phyloP scores from a whole-genome alignment of 306 rosid species.

The Mucuna pruriens region DNA sequence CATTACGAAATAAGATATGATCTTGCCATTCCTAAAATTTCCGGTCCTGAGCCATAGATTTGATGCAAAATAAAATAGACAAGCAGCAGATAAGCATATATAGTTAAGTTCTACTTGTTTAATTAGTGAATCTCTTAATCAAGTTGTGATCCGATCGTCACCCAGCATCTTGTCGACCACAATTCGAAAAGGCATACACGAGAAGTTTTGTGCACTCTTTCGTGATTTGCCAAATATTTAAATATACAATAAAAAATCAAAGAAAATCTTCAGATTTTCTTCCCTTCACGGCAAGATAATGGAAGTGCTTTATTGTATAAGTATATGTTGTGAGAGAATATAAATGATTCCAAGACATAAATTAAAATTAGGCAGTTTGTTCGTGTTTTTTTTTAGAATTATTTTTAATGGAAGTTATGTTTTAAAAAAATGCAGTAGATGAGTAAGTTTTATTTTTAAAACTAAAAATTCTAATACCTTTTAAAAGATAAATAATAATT shows the following conservation, averaged over 20 bases:
- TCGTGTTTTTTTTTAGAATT: background rate
- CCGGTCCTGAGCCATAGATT: background rate
- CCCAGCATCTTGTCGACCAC: slow-evolving; percentile 30
- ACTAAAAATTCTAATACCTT: background rate
- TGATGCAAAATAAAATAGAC: slow-evolving; percentile 7
- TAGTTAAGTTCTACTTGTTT: slow-evolving; percentile 2
- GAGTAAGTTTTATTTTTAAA: background rate
- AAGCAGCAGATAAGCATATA: background rate
- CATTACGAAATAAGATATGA: background rate
- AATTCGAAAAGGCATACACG: background rate
- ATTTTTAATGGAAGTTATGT: background rate
- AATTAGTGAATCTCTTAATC: slow-evolving; percentile 33
- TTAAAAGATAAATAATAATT: background rate
- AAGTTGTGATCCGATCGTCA: slow-evolving; percentile 30
- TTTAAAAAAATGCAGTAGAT: background rate
- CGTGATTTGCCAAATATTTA: background rate
- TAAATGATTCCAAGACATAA: slow-evolving; percentile 28
- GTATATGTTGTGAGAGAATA: slow-evolving; percentile 10
- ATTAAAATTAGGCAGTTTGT: background rate
- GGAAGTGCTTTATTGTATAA: slow-evolving; percentile 18
- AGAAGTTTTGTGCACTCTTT: slow-evolving; percentile 1
- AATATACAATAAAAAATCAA: background rate
- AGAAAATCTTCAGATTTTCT: background rate
- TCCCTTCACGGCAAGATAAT: slow-evolving; percentile 3
- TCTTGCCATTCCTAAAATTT: background rate